Base-by-base conservation (phyloP, 1,284 basidiomycete species). In the Singerocomus inundabilis region DNA sequence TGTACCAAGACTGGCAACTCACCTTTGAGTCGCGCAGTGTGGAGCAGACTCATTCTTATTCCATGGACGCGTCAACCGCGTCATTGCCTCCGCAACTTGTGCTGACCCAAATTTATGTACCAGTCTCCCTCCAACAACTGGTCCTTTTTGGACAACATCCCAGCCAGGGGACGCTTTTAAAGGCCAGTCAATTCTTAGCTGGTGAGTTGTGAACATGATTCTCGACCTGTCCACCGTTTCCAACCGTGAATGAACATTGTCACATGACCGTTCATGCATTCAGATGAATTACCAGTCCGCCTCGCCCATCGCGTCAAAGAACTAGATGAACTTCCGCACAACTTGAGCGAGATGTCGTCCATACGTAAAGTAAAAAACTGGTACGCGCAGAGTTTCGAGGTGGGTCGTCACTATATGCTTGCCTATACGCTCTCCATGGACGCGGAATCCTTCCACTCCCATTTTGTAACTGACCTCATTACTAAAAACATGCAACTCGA, bases 361-460 rank as follows among this genome's bases (percentile, higher is more conserved):
- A 98, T 99, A 58, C 84, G 88, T 57, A 93, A 91, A 65, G 96
- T 99, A 57, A 96, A 96, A 75, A 88, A 97, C 65, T 99, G 96
- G 96, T 99, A 99, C 67, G 96, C 95, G 0, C 93, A 99, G 74
- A 95, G 92, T 15, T 99, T 99, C 64, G 91, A 98, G 79, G 94
- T 94, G 48, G 21, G 62, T 54, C 54, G 82, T 74, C 31, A 26
- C 21, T 29, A 30, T 38, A 26, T 6, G 1, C 9, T 25, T n/a
- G 30, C 18, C 31, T 18, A 33, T 24, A 24, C n/a, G 16, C 25
- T 41, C 16, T 21, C 4, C 32, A n/a, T n/a, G 31, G 32, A 26
- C 16, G 8, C 21, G 26, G 29, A 35, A 13, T 30, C n/a, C 6
- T 18, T 11, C 29, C 6, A 25, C 9, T 37, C 28, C 11, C 34